phyloP scores from a whole-genome alignment of 2,329 filamentous ascomycete genomes.

The Thielaviopsis musarum region DNA sequence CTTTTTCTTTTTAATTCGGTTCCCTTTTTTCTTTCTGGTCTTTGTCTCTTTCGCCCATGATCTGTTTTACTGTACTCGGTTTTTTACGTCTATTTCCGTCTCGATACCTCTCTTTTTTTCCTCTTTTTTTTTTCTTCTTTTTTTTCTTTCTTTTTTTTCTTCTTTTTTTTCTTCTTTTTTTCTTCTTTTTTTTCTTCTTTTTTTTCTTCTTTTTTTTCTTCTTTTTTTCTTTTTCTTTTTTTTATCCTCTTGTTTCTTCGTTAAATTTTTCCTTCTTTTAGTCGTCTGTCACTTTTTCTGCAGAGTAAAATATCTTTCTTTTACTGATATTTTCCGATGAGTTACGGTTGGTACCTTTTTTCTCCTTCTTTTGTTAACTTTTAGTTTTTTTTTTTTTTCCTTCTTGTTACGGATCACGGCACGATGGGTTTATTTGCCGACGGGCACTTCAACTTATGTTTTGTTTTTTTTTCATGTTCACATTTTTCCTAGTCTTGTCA shows the following conservation, averaged over 20 bases:
- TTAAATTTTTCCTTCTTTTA: background rate
- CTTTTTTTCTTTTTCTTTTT: background rate
- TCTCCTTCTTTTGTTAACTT: background rate
- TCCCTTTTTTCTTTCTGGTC: background rate
- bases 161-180: no score
- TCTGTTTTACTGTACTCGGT: background rate
- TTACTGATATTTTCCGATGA: background rate
- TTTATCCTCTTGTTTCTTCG: background rate
- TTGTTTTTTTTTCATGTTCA: background rate
- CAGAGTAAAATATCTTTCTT: background rate
- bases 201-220: background rate
- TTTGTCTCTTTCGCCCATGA: background rate
- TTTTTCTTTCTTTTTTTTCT: background rate
- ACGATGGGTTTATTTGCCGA: background rate
- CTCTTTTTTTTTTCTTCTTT: background rate
- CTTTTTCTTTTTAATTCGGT: background rate
- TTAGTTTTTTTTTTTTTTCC: background rate
- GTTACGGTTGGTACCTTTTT: background rate
- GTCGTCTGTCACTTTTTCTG: background rate
- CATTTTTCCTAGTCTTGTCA: background rate
- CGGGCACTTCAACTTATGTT: background rate
- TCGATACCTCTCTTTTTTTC: background rate
- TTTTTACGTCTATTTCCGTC: background rate
- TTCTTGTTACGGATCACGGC: conserved; percentile 3
- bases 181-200: no score